Conservation (phyloP, 139 green algal genomes). For the Auxenochlorella protothecoides region DNA sequence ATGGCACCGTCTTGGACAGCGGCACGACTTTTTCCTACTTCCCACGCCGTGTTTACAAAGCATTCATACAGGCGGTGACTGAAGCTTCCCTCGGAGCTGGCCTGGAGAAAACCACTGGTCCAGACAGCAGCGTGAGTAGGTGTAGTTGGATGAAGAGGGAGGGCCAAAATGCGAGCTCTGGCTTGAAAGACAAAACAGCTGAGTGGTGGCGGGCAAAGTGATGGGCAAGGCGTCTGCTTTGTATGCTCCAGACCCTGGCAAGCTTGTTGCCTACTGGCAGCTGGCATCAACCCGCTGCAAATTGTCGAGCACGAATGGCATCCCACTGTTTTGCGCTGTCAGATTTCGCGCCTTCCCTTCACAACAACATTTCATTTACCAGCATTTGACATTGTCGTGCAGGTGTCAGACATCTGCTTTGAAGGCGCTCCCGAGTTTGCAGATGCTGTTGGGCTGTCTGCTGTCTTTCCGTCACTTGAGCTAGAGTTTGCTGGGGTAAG, state of each 20-base stretch:
- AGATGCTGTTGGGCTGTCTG: constrained; percentile 27
- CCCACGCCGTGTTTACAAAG: constrained; percentile 51
- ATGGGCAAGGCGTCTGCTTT: no score
- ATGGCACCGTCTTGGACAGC: constrained; percentile 86
- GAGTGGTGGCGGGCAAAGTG: no score
- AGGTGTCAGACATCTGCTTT: constrained; percentile 86
- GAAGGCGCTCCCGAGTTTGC: constrained; percentile 26
- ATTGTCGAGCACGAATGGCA: no score
- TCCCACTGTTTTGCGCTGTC: no score
- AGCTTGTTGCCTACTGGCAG: no score
- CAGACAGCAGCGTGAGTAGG: constrained; percentile 17
- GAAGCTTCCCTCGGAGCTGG: constrained; percentile 15
- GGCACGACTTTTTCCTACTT: constrained; percentile 96
- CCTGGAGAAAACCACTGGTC: constrained; percentile 24
- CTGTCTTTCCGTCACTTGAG: constrained; percentile 54
- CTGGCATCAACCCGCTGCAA: no score
- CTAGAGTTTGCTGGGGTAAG: constrained; percentile 44
- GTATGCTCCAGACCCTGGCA: no score
- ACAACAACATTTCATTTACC: no score
- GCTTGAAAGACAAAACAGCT: no score
- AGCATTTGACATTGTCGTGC: constrained; percentile 4
- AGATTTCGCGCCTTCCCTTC: no score
- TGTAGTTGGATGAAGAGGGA: no score
- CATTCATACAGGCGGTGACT: constrained; percentile 32
- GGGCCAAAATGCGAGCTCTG: no score